Conservation (phyloP, 441 rosid genomes). For the Adansonia grandidieri region DNA sequence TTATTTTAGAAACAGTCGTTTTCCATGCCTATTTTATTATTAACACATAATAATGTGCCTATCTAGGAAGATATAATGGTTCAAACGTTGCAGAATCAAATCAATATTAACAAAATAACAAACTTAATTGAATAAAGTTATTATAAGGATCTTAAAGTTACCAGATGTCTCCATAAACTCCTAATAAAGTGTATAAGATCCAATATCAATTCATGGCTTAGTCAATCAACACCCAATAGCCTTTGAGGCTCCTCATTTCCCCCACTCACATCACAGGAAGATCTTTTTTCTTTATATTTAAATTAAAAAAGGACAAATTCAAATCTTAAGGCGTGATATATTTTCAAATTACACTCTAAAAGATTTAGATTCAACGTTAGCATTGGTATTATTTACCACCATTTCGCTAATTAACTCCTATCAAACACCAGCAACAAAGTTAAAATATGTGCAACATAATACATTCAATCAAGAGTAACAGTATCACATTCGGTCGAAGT, state of each 20-base stretch:
- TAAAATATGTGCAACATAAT: background rate
- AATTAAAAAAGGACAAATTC: background rate
- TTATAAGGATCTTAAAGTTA: background rate
- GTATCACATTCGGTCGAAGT: background rate
- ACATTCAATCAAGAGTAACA: background rate
- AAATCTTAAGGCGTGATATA: background rate
- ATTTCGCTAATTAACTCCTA: background rate
- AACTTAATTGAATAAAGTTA: background rate
- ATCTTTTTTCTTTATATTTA: background rate
- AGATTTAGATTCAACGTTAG: background rate
- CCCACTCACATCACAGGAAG: background rate
- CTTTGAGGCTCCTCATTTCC: background rate
- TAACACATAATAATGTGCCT: background rate
- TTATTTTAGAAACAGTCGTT: background rate
- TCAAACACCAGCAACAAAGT: background rate
- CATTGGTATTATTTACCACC: background rate
- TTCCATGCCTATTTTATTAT: background rate
- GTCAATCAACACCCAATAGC: background rate
- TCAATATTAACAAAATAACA: background rate
- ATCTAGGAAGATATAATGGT: background rate
- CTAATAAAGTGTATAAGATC: background rate
- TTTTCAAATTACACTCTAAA: conserved; percentile 16
- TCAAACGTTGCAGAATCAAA: background rate
- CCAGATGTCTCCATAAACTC: background rate
- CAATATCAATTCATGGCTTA: background rate